Evolutionary conservation across 2,329 filamentous ascomycete genomes (phyloP).

Genomic region (Botrytis porri): DNA sequence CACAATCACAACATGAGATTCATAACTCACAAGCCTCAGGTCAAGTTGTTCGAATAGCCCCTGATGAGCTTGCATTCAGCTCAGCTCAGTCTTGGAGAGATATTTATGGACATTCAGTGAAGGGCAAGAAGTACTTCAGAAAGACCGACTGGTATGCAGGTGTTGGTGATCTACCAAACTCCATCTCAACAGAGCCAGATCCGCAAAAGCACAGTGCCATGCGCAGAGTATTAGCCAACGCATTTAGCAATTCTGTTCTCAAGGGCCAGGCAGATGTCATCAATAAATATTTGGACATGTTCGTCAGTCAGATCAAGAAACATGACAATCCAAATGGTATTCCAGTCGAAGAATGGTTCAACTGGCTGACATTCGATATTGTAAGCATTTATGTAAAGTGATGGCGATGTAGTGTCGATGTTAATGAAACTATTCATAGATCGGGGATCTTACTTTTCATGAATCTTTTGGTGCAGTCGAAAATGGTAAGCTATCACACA

Average conservation of each 20-base stretch:
- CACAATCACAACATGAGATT: background rate
- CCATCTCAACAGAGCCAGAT: slow-evolving; percentile 11
- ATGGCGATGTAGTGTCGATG: background rate
- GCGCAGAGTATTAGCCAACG: slow-evolving; percentile 14
- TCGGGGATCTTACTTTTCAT: slow-evolving; percentile 9
- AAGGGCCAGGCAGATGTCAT: slow-evolving; percentile 13
- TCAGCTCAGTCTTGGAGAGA: slow-evolving; percentile 14
- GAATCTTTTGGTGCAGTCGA: slow-evolving; percentile 11
- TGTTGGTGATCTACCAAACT: slow-evolving; percentile 6
- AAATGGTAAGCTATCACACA: background rate
- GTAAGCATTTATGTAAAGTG: background rate
- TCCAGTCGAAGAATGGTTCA: slow-evolving; percentile 7
- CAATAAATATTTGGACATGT: slow-evolving; percentile 11
- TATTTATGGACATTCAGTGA: slow-evolving; percentile 14
- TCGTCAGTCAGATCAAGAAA: slow-evolving; percentile 5
- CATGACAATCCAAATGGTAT: background rate
- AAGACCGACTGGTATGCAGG: slow-evolving; percentile 18
- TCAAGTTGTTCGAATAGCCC: background rate
- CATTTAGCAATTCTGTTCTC: slow-evolving; percentile 8
- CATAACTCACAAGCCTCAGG: background rate
- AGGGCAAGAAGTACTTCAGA: slow-evolving; percentile 11
- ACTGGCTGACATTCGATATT: slow-evolving; percentile 17
- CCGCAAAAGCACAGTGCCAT: slow-evolving; percentile 3
- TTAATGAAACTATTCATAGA: background rate
- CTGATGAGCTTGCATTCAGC: slow-evolving; percentile 14